Evolutionary conservation across 805 yeast genomes (phyloP), one percentile per base, ranked within the genome.

Genomic region (Nakazawaea wickerhamii): DNA sequence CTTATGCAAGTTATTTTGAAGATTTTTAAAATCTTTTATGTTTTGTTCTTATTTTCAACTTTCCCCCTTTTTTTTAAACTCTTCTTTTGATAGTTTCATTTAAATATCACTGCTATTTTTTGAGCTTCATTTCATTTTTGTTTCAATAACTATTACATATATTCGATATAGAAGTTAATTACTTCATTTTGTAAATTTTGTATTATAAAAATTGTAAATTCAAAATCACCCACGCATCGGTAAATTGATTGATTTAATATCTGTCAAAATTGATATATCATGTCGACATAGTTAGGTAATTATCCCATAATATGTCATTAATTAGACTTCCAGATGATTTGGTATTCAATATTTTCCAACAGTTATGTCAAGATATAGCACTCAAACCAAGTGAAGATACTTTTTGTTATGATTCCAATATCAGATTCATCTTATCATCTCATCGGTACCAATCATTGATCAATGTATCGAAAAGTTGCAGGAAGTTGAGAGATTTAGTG

Each of bases 1-100:
- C 85, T 0, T 85, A 79, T 56, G 72, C 69, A 2, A 69, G 73
- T 23, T 63, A 79, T 57, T 79, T 80, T 50, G 60, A 61, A 13
- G 82, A 79, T 41, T 80, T 80, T 51, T 79, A 59, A 53, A 38
- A 10, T 18, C 23, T n/a, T 9, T 10, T 10, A 11, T 32, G 7
- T 10, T 21, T 14, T 10, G 23, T 10, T 32, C 14, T 18, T 18
- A 14, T 18, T n/a, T 20, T 32, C 11, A 10, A 9, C 7, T 9
- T 10, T 32, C n/a, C 14, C 14, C n/a, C 7, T 28, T 8, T n/a
- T 28, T 28, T 28, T 6, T 28, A n/a, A n/a, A n/a, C 14, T 28
- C n/a, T 28, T n/a, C n/a, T 28, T 2, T 2, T 28, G 11, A 9
- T 25, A 25, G 27, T 13, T 9, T 13, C 27, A 13, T 13, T 25